Conservation (phyloP, 768 basidiomycete genomes). For the Podaxis sp. region DNA sequence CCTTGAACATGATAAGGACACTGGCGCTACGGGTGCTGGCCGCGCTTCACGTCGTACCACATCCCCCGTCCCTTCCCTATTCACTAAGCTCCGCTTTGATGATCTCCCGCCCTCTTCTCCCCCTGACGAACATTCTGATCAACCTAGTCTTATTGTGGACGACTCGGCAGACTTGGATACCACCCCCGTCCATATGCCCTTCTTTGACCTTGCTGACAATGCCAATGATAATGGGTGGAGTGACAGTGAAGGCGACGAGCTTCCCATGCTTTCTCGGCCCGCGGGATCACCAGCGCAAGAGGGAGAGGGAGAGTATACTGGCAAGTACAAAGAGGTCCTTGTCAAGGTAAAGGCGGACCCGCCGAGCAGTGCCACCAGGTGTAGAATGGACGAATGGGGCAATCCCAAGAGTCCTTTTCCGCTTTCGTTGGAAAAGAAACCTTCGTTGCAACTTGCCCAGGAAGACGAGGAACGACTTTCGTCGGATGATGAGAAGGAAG, state of each 20-base stretch:
- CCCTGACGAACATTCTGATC: slow-evolving; percentile 4
- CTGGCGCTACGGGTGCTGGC: slow-evolving; percentile 22
- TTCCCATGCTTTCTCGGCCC: slow-evolving; percentile 3
- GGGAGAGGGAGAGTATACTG: slow-evolving; percentile 66
- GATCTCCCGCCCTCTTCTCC: slow-evolving; percentile 22
- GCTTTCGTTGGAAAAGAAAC: slow-evolving; percentile 15
- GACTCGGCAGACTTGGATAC: slow-evolving; percentile 16
- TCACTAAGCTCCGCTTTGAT: slow-evolving; percentile 5
- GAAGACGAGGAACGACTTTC: slow-evolving; percentile 20
- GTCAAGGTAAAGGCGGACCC: slow-evolving; percentile 68
- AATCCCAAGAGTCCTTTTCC: slow-evolving; percentile 71
- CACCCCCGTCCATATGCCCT: slow-evolving; percentile 29
- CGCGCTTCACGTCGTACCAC: slow-evolving; percentile 13
- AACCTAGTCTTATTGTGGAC: slow-evolving; percentile 3
- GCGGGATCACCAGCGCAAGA: slow-evolving; percentile 27
- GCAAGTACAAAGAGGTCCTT: slow-evolving; percentile 51
- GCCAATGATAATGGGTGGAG: slow-evolving; percentile 29
- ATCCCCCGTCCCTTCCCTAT: slow-evolving; percentile 4
- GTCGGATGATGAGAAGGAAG: slow-evolving; percentile 21
- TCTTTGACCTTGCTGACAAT: slow-evolving; percentile 26
- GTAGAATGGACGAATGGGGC: slow-evolving; percentile 59
- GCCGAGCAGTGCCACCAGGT: slow-evolving; percentile 52
- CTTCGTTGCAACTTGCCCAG: slow-evolving; percentile 17
- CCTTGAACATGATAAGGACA: slow-evolving; percentile 9
- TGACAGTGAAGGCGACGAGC: slow-evolving; percentile 33